Evolutionary conservation across 257 asterid species (phyloP).

Genomic region (Fraxinus americana): DNA sequence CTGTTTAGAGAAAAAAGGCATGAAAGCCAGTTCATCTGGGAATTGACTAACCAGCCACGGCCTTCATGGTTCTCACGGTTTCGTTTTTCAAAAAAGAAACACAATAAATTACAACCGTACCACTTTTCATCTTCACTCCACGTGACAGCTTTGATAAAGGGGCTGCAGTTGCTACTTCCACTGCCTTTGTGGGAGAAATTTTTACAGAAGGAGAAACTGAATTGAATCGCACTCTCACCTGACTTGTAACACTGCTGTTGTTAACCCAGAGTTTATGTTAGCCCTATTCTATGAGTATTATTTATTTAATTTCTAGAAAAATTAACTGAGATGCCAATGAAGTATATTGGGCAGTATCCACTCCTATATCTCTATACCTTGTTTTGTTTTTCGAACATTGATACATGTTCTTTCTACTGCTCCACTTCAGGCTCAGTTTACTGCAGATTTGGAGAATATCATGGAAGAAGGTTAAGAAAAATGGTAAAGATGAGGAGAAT

Average conservation of each 20-base stretch:
- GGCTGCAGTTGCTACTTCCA: not conserved
- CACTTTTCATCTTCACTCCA: not conserved
- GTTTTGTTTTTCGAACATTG: not conserved
- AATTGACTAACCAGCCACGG: not conserved
- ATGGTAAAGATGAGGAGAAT: conserved; percentile 48
- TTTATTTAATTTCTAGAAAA: not conserved
- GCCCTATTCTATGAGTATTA: not conserved
- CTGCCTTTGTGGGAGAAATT: not conserved
- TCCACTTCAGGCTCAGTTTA: conserved; percentile 65
- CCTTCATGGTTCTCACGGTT: not conserved
- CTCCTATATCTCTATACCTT: not conserved
- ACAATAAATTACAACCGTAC: too few species aligned
- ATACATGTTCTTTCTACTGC: conserved; percentile 11
- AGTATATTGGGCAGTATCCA: not conserved
- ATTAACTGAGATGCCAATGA: not conserved
- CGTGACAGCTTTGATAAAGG: not conserved
- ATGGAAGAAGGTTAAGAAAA: conserved; percentile 63
- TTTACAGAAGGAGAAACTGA: not conserved
- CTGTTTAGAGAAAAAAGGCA: not conserved
- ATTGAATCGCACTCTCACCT: not conserved
- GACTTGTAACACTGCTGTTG: not conserved
- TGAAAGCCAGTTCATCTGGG: not conserved
- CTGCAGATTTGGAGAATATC: conserved; percentile 68
- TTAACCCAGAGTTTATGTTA: not conserved
- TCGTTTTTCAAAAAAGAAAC: too few species aligned